Evolutionary conservation across 805 yeast species (phyloP).

Genomic region (Blastobotrys mokoenaii): DNA sequence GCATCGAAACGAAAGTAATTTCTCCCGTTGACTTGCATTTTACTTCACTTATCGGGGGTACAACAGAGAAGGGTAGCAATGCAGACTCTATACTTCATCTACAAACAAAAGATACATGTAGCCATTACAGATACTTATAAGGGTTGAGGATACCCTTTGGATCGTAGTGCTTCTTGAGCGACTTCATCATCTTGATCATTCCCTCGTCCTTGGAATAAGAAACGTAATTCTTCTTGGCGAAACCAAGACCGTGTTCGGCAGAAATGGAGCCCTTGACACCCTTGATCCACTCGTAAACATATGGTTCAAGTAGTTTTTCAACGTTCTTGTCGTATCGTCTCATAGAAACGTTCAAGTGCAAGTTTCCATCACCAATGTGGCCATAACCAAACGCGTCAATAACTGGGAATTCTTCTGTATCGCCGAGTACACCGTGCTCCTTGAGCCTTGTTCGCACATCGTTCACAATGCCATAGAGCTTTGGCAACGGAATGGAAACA

Average conservation of each 20-base stretch:
- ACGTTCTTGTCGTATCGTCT: conserved; percentile 72
- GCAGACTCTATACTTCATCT: not conserved
- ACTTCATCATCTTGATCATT: conserved; percentile 69
- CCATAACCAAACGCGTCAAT: conserved; percentile 92
- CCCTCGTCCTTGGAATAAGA: conserved; percentile 70
- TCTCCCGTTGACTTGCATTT: too few relatives aligned
- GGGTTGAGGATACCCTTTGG: conserved; percentile 92
- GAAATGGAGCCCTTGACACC: conserved; percentile 70
- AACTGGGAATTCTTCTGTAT: conserved; percentile 61
- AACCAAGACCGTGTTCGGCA: conserved; percentile 97
- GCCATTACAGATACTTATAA: conserved; percentile 64
- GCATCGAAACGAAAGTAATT: not conserved
- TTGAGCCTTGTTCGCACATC: conserved; percentile 58
- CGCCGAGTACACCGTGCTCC: conserved; percentile 52
- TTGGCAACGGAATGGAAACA: conserved; percentile 80
- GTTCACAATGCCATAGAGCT: conserved; percentile 73
- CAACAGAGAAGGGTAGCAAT: too few relatives aligned
- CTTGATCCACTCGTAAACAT: conserved; percentile 82
- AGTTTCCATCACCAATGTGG: conserved; percentile 96
- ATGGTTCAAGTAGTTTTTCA: conserved; percentile 82
- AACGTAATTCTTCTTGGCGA: conserved; percentile 88
- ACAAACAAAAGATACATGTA: too few relatives aligned
- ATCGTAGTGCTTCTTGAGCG: conserved; percentile 73
- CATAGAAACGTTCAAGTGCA: conserved; percentile 88
- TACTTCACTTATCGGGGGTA: too few relatives aligned